Base-by-base conservation (phyloP, 345 rosid species). In the Eucalyptus pauciflora region DNA sequence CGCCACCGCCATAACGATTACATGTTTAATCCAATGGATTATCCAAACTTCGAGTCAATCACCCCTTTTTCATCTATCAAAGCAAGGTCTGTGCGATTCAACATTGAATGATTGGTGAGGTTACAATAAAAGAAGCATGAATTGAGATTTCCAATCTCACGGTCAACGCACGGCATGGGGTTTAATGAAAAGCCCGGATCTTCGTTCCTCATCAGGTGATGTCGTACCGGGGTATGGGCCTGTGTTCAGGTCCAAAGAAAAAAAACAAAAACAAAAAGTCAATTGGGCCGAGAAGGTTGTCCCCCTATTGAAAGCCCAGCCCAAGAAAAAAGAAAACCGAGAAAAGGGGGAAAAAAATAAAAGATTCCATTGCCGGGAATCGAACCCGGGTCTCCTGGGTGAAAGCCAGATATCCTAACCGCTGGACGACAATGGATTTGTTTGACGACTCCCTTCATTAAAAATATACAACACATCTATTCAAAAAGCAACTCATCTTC, bases 321-420 rank as follows among this genome's bases (percentile, higher is more conserved):
- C 83, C 48, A n/a, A 13, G 18, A 64, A 64, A 64, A 64, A 14
- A 10, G 18, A 64, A 64, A 31, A n/a, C 31, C 37, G 17, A 31
- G 17, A n/a, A 13, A 56, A 10, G 29, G 62, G 2, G 3, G 29
- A 29, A 60, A 60, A 10, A 24, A 0, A 41, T 37, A 41, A 41
- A 9, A 27, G 13, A 62, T 1, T 97, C 97, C 96, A 93, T 91
- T 95, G 97, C 95, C 97, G 97, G 97, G 95, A 97, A 97, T 96
- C 94, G 96, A 97, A 95, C 99, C 97, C 96, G 97, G 97, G 97
- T 96, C 97, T 91, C 97, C 96, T 95, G 98, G 97, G 97, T 95
- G 97, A 95, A 96, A 96, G 97, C 97, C 98, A 96, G 96, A 94
- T 76, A 96, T 96, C 97, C 99, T 97, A 93, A 94, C 99, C 99